Evolutionary conservation across 2,329 filamentous ascomycete species (phyloP).

Genomic region (Aspergillus pseudoterreus): DNA sequence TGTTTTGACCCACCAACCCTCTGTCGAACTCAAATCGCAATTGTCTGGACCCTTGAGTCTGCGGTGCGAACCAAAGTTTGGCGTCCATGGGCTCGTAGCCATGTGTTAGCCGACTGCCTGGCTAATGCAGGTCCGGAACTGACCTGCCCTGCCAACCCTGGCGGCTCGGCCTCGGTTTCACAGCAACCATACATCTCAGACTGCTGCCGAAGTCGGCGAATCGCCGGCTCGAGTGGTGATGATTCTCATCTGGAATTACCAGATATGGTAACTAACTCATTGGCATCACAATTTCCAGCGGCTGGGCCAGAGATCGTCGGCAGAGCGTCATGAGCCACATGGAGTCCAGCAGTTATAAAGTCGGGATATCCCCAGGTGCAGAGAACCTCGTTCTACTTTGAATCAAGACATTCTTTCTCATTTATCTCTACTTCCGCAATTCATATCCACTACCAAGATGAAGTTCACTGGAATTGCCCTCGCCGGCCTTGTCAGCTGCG

Average conservation of each 20-base stretch:
- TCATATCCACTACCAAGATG: not conserved
- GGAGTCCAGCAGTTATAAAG: not conserved
- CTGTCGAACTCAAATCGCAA: not conserved
- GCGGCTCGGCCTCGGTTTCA: not conserved
- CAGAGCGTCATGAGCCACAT: not conserved
- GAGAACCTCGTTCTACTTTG: not conserved
- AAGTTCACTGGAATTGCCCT: not conserved
- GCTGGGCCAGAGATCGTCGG: not conserved
- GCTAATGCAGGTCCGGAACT: not conserved
- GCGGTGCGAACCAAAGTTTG: not conserved
- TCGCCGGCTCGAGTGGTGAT: not conserved
- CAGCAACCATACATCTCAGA: not conserved
- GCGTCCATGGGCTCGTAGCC: too few species aligned
- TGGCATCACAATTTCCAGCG: not conserved
- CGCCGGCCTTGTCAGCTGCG: not conserved
- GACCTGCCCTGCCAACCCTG: not conserved
- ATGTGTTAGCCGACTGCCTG: not conserved
- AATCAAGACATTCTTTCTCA: not conserved
- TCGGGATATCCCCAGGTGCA: too few species aligned
- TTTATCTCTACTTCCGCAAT: not conserved
- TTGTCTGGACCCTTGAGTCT: not conserved
- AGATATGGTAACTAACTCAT: not conserved
- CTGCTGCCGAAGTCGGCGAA: not conserved
- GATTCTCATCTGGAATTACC: not conserved
- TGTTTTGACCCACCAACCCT: not conserved